Evolutionary conservation across 2,329 filamentous ascomycete species (phyloP), one percentile per base, ranked within the genome.

Genomic region (Metarhizium album): DNA sequence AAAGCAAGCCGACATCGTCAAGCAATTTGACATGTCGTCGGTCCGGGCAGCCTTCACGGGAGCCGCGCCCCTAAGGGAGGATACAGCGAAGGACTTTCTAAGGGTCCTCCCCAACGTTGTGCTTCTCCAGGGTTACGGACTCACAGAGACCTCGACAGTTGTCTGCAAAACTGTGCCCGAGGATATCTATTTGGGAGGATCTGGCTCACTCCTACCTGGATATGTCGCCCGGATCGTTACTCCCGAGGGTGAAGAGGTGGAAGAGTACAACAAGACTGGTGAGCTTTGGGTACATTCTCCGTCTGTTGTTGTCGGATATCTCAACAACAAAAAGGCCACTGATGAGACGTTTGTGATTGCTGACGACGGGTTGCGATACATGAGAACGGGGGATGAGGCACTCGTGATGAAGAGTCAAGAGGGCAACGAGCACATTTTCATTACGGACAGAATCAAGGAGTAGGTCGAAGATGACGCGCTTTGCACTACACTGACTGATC

Each of bases 361-460:
- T 49, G 73, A 81, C 5, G 80, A 87, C 55, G 79, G 80, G 6
- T 22, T 53, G 48, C 66, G 79, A 56, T 90, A 86, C 78, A 79
- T 91, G 74, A 79, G 78, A 33, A 94, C 89, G 0, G 89, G 89
- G 11, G 88, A 95, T 59, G 86, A 91, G 62, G 87, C 83, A 0
- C 71, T 90, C 4, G 70, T 91, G 14, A 42, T 23, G 0, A 50
- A 42, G 35, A 50, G 43, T 20, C 9, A 46, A 22, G 74, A 75
- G 2, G 86, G 86, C 2, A 70, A 83, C 56, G 86, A 93, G 65
- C 89, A 94, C 61, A 63, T 94, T 43, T 85, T 87, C 64, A 86
- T 95, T 52, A 84, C 90, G 31, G 87, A 91, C 64, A 78, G 87
- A 38, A 79, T 80, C 49, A 69, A 91, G 74, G 78, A 82, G 43